Conservation (phyloP, 1,139 yeast species). For the Taphrina wiesneri region DNA sequence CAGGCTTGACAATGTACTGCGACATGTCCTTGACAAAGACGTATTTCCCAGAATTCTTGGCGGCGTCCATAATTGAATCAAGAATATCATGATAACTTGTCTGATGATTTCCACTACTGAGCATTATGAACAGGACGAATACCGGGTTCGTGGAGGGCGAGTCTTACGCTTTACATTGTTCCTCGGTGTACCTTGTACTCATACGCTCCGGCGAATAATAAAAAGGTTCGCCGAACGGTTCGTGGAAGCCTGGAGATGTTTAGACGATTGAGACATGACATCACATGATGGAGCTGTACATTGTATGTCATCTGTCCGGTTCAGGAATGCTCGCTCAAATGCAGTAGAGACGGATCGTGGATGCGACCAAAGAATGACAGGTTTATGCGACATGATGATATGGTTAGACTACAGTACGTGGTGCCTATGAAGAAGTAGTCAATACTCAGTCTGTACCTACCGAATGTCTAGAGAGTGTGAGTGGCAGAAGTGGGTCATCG, state of each 20-base stretch:
- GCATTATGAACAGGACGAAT: slow-evolving; percentile 11
- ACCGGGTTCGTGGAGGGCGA: no score
- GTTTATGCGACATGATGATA: slow-evolving; percentile 17
- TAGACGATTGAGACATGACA: neutral
- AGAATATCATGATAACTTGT: slow-evolving; percentile 1
- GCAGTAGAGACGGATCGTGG: slow-evolving; percentile 34
- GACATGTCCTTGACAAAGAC: slow-evolving; percentile 34
- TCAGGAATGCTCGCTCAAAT: slow-evolving; percentile 33
- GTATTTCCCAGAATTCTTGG: slow-evolving; percentile 5
- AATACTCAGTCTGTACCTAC: neutral
- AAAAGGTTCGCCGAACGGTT: slow-evolving; percentile 33
- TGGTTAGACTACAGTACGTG: neutral
- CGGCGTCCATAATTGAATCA: slow-evolving; percentile 18
- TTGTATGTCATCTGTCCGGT: slow-evolving; percentile 25
- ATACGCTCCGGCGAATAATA: slow-evolving; percentile 31
- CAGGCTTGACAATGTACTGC: slow-evolving; percentile 26
- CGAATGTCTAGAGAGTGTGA: neutral
- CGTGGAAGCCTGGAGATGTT: slow-evolving; percentile 20
- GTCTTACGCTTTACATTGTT: slow-evolving; percentile 26
- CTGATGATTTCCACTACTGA: slow-evolving; percentile 21
- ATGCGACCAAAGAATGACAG: slow-evolving; percentile 32
- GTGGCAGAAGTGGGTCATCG: neutral
- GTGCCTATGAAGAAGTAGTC: no score
- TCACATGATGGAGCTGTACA: neutral
- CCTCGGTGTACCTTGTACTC: slow-evolving; percentile 31